Percentiles rank a stretch among this genome's conserved stretches.
Evolutionary conservation across 352 stramenopile species (phyloP).

Genomic region (Globisporangium cylindrosporum): DNA sequence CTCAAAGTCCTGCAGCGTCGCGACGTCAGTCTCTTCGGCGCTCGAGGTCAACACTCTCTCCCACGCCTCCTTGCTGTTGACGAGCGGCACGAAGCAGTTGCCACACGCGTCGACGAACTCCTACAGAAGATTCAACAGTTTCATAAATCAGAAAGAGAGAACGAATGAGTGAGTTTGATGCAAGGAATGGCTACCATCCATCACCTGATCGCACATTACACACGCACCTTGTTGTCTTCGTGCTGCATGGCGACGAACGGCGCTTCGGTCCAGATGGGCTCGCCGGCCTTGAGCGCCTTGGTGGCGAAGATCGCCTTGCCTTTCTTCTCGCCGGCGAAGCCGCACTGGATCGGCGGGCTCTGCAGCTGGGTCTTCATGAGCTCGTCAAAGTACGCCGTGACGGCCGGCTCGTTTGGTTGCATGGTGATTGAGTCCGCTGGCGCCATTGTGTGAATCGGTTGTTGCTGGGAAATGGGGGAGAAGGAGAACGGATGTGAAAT

Average conservation of each 20-base stretch:
- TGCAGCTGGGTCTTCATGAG: slow-evolving; percentile 52
- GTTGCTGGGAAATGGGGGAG: background rate
- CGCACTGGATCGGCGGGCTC: slow-evolving; percentile 52
- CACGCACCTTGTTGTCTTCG: slow-evolving; percentile 63
- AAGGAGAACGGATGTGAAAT: background rate
- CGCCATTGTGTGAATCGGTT: background rate
- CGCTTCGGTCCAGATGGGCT: slow-evolving; percentile 56
- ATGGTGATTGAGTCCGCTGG: slow-evolving; percentile 20
- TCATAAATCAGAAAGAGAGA: slow-evolving; percentile 15
- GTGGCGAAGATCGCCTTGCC: slow-evolving; percentile 73
- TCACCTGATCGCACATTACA: background rate
- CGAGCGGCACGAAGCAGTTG: slow-evolving; percentile 76
- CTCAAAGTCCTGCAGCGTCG: slow-evolving; percentile 51
- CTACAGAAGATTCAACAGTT: slow-evolving; percentile 13
- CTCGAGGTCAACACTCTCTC: slow-evolving; percentile 43
- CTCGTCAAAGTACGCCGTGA: slow-evolving; percentile 63
- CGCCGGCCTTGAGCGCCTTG: slow-evolving; percentile 51
- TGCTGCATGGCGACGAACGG: slow-evolving; percentile 74
- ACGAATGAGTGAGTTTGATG: background rate
- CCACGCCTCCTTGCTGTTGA: slow-evolving; percentile 61
- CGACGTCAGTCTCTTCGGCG: slow-evolving; percentile 38
- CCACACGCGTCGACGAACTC: slow-evolving; percentile 77
- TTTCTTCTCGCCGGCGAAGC: slow-evolving; percentile 43
- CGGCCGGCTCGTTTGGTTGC: slow-evolving; percentile 38
- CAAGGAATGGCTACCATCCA: slow-evolving; percentile 1